Conservation (phyloP, 2,329 filamentous ascomycete species). For the Sporothrix sp. region DNA sequence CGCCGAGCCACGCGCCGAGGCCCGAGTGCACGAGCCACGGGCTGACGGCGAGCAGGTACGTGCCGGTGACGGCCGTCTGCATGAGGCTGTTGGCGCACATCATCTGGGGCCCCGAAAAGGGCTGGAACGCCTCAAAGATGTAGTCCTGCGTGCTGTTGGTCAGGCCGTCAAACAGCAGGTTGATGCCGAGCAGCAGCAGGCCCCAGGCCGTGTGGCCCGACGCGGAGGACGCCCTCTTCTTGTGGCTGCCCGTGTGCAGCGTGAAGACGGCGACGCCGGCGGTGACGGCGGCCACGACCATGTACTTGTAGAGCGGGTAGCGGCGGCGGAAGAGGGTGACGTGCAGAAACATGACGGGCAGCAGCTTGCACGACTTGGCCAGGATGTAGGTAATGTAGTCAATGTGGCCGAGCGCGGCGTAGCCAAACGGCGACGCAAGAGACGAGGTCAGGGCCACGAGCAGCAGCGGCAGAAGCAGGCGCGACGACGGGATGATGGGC, state of each 20-base stretch:
- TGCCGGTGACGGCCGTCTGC: conserved; percentile 63
- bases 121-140: conserved; percentile 71
- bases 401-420: conserved; percentile 83
- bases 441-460: conserved; percentile 82
- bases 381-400: conserved; percentile 98
- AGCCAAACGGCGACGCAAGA: conserved; percentile 90
- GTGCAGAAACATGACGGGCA: conserved; percentile 98
- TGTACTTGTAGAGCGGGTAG: conserved; percentile 94
- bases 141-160: conserved; percentile 96
- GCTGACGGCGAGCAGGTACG: conserved; percentile 65
- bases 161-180: conserved; percentile 88
- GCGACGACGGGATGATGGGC: conserved; percentile 65
- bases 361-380: conserved; percentile 93
- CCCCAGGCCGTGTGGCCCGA: conserved; percentile 63
- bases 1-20: conserved; percentile 54
- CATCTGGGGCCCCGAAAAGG: conserved; percentile 92
- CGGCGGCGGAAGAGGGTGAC: conserved; percentile 79
- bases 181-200: conserved; percentile 72
- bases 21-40: conserved; percentile 68
- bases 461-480: conserved; percentile 67
- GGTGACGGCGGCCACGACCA: conserved; percentile 84
- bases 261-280: conserved; percentile 92
- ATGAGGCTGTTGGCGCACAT: conserved; percentile 97
- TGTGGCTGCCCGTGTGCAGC: conserved; percentile 58
- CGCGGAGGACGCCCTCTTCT: conserved; percentile 28